These are phyloP conservation scores for Lasiosphaeris hirsuta DNA, from an alignment of 495 filamentous ascomycete genomes.

Conservation along the genomic window DNA sequence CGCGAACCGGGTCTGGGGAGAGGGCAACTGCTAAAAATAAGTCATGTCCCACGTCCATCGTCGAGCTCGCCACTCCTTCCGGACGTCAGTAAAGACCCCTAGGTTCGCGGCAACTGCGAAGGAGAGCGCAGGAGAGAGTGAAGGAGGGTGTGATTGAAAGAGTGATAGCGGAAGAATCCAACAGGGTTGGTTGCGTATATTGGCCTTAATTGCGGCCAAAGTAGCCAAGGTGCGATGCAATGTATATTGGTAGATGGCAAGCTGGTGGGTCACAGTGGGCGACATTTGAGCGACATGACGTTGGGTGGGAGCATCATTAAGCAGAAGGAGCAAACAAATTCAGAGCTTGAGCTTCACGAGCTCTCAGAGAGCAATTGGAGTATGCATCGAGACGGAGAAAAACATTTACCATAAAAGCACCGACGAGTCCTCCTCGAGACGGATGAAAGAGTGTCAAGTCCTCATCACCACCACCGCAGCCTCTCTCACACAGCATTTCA, in stretches of 20 bases:
- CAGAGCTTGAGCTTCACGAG: too few relatives aligned
- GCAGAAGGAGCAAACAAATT: background rate
- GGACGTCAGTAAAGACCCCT: too few relatives aligned
- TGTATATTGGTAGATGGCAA: background rate
- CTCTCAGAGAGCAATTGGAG: too few relatives aligned
- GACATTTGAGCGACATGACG: slow-evolving; percentile 4
- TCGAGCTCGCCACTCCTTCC: too few relatives aligned
- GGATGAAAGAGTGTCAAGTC: background rate
- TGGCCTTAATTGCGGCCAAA: slow-evolving; percentile 15
- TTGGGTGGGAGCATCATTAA: slow-evolving; percentile 6
- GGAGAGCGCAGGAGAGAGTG: too few relatives aligned
- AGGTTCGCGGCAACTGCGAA: too few relatives aligned
- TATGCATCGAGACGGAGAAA: background rate
- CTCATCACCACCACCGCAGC: background rate
- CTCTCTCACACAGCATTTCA: background rate
- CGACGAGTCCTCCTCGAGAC: background rate
- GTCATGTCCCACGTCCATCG: too few relatives aligned
- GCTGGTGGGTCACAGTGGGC: background rate
- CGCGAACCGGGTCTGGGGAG: too few relatives aligned
- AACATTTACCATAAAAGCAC: background rate
- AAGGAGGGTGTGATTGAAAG: background rate
- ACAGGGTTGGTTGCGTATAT: slow-evolving; percentile 1
- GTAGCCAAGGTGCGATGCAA: slow-evolving; percentile 7
- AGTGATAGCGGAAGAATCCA: slow-evolving; percentile 12
- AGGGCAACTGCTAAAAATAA: too few relatives aligned